Base-by-base conservation (phyloP, 345 rosid genomes). In the Brassica rapa region DNA sequence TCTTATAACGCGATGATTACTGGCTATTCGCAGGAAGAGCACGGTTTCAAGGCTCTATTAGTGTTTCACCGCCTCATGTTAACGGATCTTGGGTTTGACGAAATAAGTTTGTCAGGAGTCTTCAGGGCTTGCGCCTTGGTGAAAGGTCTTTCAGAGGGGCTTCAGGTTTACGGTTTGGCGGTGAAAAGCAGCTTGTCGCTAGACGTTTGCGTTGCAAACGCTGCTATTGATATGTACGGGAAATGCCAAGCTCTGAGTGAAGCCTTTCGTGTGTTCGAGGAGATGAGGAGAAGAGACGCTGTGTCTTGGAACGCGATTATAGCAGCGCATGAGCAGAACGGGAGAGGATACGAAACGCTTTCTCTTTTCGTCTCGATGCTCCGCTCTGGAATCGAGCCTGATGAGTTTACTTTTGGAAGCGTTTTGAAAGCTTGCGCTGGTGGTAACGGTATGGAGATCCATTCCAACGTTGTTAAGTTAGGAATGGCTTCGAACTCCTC, bases 221-320 rank as follows among this genome's bases (percentile, higher is more conserved):
- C 98, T 39, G 86, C 89, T 32, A 78, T 95, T 32, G 98, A 91
- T 83, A 92, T 95, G 99, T 91, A 88, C 43, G 99, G 97, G 75
- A 95, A 91, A 86, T 89, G 97, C 64, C 85, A 89, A 84, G 91
- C 88, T 81, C 62, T 93, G 27, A 46, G 15, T 12, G 99, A 93
- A 83, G 98, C 96, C 12, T 83, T 82, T 75, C 6, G 46, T 23
- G 71, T 89, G 51, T 91, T 92, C 55, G 71, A 88, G 76, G 94
- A 88, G 84, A 93, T 94, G 99, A 83, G 81, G 23, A 83, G 75
- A 80, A 87, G 91, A 65, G 97, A 94, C 82, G 89, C 86, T 55
- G 89, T 94, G 59, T 89, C 98, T 59, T 94, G 99, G 99, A 94
- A 94, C 80, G 93, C 98, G 35, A 81, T 94, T 61, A 92, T 94